Conservation (phyloP, 2,329 filamentous ascomycete genomes). For the Verticillium longisporum region DNA sequence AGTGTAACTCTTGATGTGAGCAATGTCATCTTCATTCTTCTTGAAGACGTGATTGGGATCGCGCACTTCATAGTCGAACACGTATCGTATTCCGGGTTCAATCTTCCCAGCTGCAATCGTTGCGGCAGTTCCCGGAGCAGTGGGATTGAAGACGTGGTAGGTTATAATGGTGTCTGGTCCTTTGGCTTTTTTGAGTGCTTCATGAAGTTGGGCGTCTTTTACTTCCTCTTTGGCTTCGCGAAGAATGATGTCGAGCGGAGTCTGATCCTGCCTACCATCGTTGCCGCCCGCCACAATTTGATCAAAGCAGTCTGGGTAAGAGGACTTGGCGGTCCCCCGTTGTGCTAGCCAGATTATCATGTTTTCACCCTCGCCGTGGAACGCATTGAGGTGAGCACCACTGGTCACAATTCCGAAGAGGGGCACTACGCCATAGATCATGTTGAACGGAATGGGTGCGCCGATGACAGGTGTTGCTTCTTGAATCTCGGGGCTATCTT, state of each 20-base stretch:
- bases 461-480: neutral
- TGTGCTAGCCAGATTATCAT: neutral
- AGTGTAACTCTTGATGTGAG: neutral
- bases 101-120: neutral
- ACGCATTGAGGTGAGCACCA: neutral
- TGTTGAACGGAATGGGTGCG: neutral
- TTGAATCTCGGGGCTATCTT: neutral
- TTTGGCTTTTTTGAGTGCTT: neutral
- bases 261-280: neutral
- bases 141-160: neutral
- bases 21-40: neutral
- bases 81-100: neutral
- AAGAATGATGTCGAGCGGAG: neutral
- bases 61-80: neutral
- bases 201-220: neutral
- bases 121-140: neutral
- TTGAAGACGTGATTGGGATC: neutral
- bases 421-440: neutral
- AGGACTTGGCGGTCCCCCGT: neutral
- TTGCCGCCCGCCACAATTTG: neutral
- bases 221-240: neutral
- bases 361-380: neutral
- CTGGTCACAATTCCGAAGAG: neutral
- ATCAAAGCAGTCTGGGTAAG: neutral
- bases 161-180: neutral